Evolutionary conservation across 228 moss, liverwort and hornwort species (phyloP).

Genomic region (Sphagnum magellanicum): DNA sequence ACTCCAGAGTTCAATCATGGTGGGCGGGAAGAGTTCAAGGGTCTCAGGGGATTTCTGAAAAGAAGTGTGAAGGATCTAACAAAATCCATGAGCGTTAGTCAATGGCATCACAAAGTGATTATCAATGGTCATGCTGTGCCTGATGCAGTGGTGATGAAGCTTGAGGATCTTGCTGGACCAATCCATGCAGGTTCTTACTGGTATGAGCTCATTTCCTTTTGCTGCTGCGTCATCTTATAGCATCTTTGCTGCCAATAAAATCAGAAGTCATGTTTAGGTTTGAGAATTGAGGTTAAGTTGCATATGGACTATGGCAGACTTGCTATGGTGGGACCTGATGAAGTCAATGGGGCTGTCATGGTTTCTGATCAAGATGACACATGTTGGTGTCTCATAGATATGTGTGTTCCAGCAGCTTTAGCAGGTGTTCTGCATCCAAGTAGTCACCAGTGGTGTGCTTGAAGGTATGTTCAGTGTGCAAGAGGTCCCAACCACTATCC

Average conservation of each 20-base stretch:
- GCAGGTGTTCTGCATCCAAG: no score
- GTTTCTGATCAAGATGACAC: no score
- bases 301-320: conserved; percentile 1
- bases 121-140: conserved; percentile 52
- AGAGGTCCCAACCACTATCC: no score
- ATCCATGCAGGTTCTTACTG: conserved; percentile 73
- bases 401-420: no score
- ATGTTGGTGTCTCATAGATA: no score
- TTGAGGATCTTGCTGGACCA: conserved; percentile 53
- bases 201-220: conserved; percentile 16
- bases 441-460: no score
- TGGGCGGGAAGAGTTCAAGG: conserved; percentile 32
- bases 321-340: conserved; percentile 2
- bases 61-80: conserved; percentile 50
- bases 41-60: conserved; percentile 49
- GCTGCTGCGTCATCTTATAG: background rate
- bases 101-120: conserved; percentile 55
- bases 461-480: no score
- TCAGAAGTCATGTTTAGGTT: background rate
- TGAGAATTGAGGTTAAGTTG: background rate
- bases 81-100: conserved; percentile 44
- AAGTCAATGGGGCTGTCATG: no score
- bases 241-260: background rate
- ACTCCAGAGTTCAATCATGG: conserved; percentile 46
- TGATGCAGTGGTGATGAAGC: conserved; percentile 53